phyloP scores from a whole-genome alignment of 495 filamentous ascomycete species.

The Entonaema liquescens region DNA sequence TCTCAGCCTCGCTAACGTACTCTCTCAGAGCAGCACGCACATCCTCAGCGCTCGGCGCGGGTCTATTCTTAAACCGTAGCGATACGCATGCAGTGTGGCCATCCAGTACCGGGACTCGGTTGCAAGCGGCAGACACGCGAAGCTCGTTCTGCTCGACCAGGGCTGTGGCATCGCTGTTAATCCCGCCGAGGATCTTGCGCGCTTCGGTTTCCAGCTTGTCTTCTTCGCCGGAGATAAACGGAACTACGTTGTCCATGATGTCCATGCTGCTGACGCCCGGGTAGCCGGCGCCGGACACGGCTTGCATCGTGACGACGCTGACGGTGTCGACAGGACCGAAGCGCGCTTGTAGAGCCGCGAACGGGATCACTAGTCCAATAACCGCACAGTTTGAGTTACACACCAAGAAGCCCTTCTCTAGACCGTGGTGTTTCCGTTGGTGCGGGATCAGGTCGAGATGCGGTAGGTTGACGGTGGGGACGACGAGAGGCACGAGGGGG shows the following conservation, averaged over 20 bases:
- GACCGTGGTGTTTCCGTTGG: constrained; percentile 70
- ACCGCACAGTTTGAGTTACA: constrained; percentile 94
- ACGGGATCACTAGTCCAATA: constrained; percentile 88
- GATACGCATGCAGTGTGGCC: constrained; percentile 87
- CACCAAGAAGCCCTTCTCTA: constrained; percentile 81
- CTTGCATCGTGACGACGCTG: constrained; percentile 87
- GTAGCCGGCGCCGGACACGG: constrained; percentile 87
- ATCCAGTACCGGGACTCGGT: constrained; percentile 83
- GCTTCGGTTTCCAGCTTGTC: constrained; percentile 89
- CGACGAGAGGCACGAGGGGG: constrained; percentile 82
- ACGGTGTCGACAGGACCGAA: constrained; percentile 79
- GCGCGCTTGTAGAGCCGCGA: constrained; percentile 78
- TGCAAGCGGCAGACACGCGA: constrained; percentile 80
- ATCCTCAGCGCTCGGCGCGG: constrained; percentile 65
- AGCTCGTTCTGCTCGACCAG: constrained; percentile 71
- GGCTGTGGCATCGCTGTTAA: constrained; percentile 71
- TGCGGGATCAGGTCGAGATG: constrained; percentile 81
- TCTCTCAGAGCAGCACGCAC: constrained; percentile 74
- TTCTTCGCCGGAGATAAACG: constrained; percentile 87
- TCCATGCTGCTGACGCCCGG: constrained; percentile 81
- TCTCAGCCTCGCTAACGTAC: constrained; percentile 79
- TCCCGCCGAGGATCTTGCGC: constrained; percentile 79
- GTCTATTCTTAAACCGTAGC: constrained; percentile 70
- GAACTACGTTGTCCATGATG: constrained; percentile 83
- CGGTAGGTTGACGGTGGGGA: constrained; percentile 83